phyloP scores from a whole-genome alignment of 2,329 filamentous ascomycete genomes.

The Bipolaris zeicola region DNA sequence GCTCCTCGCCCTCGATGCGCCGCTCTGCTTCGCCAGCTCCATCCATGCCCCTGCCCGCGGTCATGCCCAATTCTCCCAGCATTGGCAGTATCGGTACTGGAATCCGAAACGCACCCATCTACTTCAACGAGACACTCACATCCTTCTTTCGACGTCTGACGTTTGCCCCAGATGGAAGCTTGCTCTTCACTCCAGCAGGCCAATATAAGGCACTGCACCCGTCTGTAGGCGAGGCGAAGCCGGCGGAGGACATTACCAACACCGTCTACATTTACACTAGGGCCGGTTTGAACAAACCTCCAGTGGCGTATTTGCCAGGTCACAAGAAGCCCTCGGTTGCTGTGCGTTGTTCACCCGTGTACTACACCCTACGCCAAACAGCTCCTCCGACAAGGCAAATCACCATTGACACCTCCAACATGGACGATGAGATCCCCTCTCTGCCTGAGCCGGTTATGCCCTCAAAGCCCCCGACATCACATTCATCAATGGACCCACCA shows the following conservation, averaged over 20 bases:
- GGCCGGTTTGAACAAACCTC: constrained; percentile 94
- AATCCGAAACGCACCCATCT: constrained; percentile 83
- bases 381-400: constrained; percentile 79
- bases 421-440: constrained; percentile 80
- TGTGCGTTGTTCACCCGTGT: constrained; percentile 88
- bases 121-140: constrained; percentile 94
- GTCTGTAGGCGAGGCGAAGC: constrained; percentile 71
- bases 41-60: constrained; percentile 89
- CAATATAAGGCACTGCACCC: constrained; percentile 85
- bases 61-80: constrained; percentile 93
- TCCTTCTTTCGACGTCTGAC: constrained; percentile 95
- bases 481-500: constrained; percentile 81
- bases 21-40: constrained; percentile 92
- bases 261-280: constrained; percentile 98
- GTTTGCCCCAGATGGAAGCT: constrained; percentile 92
- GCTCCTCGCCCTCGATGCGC: constrained; percentile 74
- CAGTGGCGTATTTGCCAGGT: constrained; percentile 90
- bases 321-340: constrained; percentile 98
- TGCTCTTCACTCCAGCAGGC: constrained; percentile 91
- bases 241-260: constrained; percentile 85
- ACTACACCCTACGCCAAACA: constrained; percentile 77
- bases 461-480: constrained; percentile 62
- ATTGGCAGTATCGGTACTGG: constrained; percentile 60
- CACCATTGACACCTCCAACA: constrained; percentile 89
- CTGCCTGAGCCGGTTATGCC: constrained; percentile 79